Evolutionary conservation across 2,329 filamentous ascomycete genomes (phyloP), one percentile per base, ranked within the genome.

Genomic region (Aureobasidium sp.): DNA sequence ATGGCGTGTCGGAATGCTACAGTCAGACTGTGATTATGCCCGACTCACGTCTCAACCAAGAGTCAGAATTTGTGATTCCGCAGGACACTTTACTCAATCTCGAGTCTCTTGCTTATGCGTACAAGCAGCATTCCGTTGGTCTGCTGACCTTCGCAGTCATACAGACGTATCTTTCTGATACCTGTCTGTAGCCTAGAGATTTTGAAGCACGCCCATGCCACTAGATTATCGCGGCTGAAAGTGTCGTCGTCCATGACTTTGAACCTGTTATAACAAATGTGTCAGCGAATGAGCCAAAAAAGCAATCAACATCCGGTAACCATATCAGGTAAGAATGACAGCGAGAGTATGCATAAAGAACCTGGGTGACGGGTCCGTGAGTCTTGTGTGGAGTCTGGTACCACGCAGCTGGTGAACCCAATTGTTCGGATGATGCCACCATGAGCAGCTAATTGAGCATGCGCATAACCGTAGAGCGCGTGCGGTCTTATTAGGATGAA

Each of bases 191-290:
- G 74, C 8, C 91, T 82, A 74, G 97, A 91, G 27, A 97, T 82
- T 42, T 91, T 82, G 67, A 96, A 86, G 70, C 91, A 96, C 1
- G 89, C 86, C 94, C 94, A 97, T 3, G 88, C 91, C 11, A 91
- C 87, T 61, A 96, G 74, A 63, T 88, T 83, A 69, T 97, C 91
- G 64, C 70, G 70, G 34, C 82, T 82, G 4, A 87, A 85, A 66
- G 92, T 83, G 73, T 93, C 88, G 67, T 96, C 88, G 72, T 97
- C 90, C 73, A 91, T 88, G 66, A 97, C 81, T 68, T 95, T 91
- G 78, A 97, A 90, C 67, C 84, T 86, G 63, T 59, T 63, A 45
- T 30, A 25, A 41, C 25, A 14, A n/a, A 54, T 36, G 36, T 42
- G 30, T 45, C 48, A 63, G 48, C 10, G 48, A 50, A 42, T 42